A percentile compares a stretch with the other conserved stretches of the same genome.
phyloP scores from a whole-genome alignment of 306 rosid genomes.

The Myrica gale region DNA sequence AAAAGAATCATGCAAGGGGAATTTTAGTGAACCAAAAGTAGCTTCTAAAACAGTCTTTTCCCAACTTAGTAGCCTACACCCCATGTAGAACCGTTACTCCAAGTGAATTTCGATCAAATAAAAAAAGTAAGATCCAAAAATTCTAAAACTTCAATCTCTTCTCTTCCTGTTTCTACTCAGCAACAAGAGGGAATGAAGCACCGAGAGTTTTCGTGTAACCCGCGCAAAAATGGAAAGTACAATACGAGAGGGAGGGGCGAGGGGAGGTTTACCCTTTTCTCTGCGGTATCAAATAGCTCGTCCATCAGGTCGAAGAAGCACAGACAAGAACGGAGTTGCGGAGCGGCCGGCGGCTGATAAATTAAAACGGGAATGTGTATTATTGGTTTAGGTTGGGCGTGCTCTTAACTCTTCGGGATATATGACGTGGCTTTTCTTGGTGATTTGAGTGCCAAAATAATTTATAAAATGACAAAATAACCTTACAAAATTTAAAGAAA shows the following conservation, averaged over 20 bases:
- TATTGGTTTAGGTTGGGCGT: no score
- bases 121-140: not conserved
- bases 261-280: constrained; percentile 43
- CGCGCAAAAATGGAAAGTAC: not conserved
- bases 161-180: not conserved
- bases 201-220: not conserved
- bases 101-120: not conserved
- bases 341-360: not conserved
- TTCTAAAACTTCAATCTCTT: not conserved
- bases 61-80: not conserved
- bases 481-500: no score
- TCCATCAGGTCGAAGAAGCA: constrained; percentile 34
- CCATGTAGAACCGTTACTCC: not conserved
- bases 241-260: not conserved
- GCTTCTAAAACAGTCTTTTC: no score
- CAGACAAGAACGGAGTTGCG: not conserved
- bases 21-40: no score
- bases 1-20: no score
- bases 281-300: constrained; percentile 54
- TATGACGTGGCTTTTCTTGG: no score
- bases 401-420: no score
- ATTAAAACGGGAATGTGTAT: not conserved
- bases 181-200: not conserved
- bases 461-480: no score
- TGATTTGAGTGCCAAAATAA: no score